phyloP scores from a whole-genome alignment of 2,329 filamentous ascomycete genomes.

The Aspergillus uvarum region DNA sequence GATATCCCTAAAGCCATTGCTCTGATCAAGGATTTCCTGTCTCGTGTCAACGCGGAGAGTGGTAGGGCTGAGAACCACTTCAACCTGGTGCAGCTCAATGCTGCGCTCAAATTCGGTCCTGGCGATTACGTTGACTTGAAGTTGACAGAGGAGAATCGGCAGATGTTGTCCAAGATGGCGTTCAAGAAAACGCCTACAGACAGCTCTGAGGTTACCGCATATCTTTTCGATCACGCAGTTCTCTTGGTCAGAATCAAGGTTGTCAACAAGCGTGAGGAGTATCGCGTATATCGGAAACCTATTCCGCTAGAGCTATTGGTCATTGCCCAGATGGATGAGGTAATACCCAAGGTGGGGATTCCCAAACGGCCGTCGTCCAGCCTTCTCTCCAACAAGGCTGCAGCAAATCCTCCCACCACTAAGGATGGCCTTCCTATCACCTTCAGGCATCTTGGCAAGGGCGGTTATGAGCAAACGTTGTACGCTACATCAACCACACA shows the following conservation, averaged over 20 bases:
- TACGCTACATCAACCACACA: conserved; percentile 83
- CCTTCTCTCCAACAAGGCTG: conserved; percentile 64
- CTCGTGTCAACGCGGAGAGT: conserved; percentile 87
- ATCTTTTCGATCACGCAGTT: conserved; percentile 94
- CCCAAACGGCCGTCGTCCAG: conserved; percentile 87
- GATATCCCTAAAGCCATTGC: conserved; percentile 88
- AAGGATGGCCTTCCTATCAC: conserved; percentile 90
- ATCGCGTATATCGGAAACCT: conserved; percentile 91
- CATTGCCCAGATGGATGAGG: conserved; percentile 95
- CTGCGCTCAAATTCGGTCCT: conserved; percentile 84
- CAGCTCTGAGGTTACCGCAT: conserved; percentile 85
- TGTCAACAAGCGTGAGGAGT: conserved; percentile 88
- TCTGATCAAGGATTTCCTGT: conserved; percentile 82
- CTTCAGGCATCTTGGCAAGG: conserved; percentile 92
- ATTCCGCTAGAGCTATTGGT: conserved; percentile 91
- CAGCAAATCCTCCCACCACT: conserved; percentile 49
- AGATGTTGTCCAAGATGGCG: conserved; percentile 89
- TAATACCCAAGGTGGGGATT: conserved; percentile 76
- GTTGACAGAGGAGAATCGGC: conserved; percentile 87
- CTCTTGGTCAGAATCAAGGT: conserved; percentile 87
- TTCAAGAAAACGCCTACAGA: conserved; percentile 92
- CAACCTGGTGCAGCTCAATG: conserved; percentile 87
- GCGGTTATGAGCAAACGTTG: conserved; percentile 87
- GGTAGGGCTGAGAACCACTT: conserved; percentile 98
- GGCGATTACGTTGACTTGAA: conserved; percentile 92